These are phyloP conservation scores for Tulasnella sp. DNA, from an alignment of 768 basidiomycete species.

Conservation along the genomic window DNA sequence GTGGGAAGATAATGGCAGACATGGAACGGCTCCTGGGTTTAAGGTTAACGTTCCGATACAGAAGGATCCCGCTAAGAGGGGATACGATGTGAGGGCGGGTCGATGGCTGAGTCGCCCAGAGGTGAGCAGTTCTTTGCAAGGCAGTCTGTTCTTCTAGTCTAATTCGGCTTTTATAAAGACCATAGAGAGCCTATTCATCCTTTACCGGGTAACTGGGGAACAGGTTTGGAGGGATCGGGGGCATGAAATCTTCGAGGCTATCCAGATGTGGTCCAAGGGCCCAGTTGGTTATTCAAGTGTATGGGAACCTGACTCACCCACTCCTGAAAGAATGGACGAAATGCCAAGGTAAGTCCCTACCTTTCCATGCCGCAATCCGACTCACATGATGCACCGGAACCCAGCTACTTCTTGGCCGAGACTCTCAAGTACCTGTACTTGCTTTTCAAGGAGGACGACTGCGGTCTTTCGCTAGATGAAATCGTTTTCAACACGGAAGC, in stretches of 20 bases:
- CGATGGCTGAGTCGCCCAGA: constrained; percentile 68
- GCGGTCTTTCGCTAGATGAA: constrained; percentile 45
- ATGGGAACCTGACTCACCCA: constrained; percentile 35
- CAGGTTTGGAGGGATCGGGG: constrained; percentile 65
- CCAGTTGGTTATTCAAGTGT: constrained; percentile 60
- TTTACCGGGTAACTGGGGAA: constrained; percentile 69
- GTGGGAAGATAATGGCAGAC: constrained; percentile 44
- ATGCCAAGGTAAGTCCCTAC: constrained; percentile 65
- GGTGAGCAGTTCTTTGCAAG: constrained; percentile 42
- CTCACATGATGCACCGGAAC: background rate
- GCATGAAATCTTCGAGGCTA: constrained; percentile 65
- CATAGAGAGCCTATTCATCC: constrained; percentile 64
- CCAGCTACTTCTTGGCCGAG: constrained; percentile 54
- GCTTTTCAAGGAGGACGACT: constrained; percentile 63
- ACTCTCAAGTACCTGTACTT: constrained; percentile 70
- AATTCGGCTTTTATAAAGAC: constrained; percentile 45
- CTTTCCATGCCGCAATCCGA: constrained; percentile 12
- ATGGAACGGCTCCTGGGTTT: constrained; percentile 13
- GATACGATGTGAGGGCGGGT: constrained; percentile 50
- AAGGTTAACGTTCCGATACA: constrained; percentile 13
- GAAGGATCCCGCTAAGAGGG: constrained; percentile 38
- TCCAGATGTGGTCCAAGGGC: constrained; percentile 59
- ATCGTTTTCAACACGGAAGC: constrained; percentile 57
- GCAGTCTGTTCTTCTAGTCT: background rate
- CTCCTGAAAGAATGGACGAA: constrained; percentile 43